Base-by-base conservation (phyloP, 257 asterid species). In the Solanum sparsipilum region DNA sequence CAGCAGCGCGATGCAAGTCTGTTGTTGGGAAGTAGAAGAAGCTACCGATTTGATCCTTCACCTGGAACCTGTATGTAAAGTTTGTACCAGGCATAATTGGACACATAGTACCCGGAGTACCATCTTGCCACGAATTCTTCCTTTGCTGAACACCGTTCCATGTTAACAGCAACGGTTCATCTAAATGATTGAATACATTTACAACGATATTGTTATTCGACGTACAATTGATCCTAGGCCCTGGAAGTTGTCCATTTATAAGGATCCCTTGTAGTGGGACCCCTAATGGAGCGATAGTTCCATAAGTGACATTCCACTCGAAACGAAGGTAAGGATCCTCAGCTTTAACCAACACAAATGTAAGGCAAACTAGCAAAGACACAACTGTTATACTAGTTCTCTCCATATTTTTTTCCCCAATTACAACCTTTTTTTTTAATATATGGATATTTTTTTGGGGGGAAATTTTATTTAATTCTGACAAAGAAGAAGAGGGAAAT, bases 81-180 rank as follows among this genome's bases (percentile, higher is more conserved):
- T 87, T 87, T 48, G 84, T 60, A 7, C 89, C 89, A 10, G 89
- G 89, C 86, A 56, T 73, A 63, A 87, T 87, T 16, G 86, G 89
- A 31, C 89, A 87, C 86, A 38, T 87, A 78, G 89, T 76, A 35
- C 89, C 86, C 16, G 84, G 86, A n/a, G 73, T 87, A 34, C 89
- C 86, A 10, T 87, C 89, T 21, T 87, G 89, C 89, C 89, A 87
- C 9, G 86, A 87, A 31, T 87, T 76, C 86, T 87, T 87, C 44
- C 89, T 76, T 12, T 87, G 89, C 15, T 87, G 89, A 27, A 87
- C 21, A n/a, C 89, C 78, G 12, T 84, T 63, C 87, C 87, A 84
- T 32, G 87, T 84, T 3, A 84, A 23, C n/a, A 84, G 38, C 76
- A 84, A 84, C 3, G 87, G 87, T 34, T 84, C 87, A n/a, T 84